phyloP scores from a whole-genome alignment of 2,329 filamentous ascomycete genomes.

The Sclerotinia glacialis region DNA sequence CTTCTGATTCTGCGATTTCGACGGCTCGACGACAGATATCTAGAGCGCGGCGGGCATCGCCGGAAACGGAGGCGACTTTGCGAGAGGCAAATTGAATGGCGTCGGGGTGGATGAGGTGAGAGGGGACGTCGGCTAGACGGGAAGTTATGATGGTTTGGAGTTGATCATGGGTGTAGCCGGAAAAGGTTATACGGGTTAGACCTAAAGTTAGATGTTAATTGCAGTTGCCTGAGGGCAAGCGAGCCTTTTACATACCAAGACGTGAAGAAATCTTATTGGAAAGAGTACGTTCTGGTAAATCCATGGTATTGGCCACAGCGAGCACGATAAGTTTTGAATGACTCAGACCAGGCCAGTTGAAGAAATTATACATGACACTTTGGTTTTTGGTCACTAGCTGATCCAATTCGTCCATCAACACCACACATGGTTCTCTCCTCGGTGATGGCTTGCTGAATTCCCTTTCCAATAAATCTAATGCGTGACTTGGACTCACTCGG shows the following conservation, averaged over 20 bases:
- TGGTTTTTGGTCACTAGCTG: constrained; percentile 98
- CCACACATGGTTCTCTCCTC: constrained; percentile 87
- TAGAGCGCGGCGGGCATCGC: constrained; percentile 85
- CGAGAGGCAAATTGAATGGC: constrained; percentile 94
- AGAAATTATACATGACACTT: constrained; percentile 99
- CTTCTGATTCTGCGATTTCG: constrained; percentile 83
- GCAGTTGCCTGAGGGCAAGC: not conserved
- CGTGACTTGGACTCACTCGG: constrained; percentile 86
- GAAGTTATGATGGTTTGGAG: constrained; percentile 96
- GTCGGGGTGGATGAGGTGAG: constrained; percentile 86
- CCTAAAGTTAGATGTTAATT: constrained; percentile 44
- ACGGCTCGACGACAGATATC: constrained; percentile 95
- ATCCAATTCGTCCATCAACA: constrained; percentile 97
- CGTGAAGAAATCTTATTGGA: constrained; percentile 98
- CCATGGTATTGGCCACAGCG: constrained; percentile 98
- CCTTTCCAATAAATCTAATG: constrained; percentile 82
- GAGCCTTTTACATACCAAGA: constrained; percentile 46
- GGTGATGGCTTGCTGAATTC: constrained; percentile 93
- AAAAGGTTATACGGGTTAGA: constrained; percentile 91
- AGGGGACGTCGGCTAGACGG: constrained; percentile 82
- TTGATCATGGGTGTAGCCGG: constrained; percentile 95
- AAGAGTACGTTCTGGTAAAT: constrained; percentile 89
- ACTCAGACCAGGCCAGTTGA: constrained; percentile 93
- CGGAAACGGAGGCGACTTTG: constrained; percentile 94
- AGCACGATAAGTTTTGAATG: constrained; percentile 94